Evolutionary conservation across 176 grass and related monocot genomes (phyloP), one percentile per base, ranked within the genome.

Genomic region (Pontederia crassipes): DNA sequence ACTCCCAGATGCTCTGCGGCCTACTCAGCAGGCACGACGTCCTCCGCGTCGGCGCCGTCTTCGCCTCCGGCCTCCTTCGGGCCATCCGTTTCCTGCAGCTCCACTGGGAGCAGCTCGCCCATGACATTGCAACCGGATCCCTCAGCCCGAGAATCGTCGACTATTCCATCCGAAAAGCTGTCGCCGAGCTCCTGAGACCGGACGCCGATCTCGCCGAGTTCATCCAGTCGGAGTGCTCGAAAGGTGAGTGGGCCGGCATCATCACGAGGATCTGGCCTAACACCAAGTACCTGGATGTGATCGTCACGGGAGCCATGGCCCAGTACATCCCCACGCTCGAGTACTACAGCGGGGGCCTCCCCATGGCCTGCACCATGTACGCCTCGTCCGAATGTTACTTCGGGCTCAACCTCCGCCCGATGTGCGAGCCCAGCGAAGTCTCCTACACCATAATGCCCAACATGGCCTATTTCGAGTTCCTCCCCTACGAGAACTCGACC

Each of bases 371-470:
- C 74, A 97, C 92, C 78, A 97, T 97, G 92, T 97, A 97, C 72
- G 92, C 92, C 0, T 97, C 92, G 0, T 97, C 92, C 2, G 92
- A 97, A 71, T 97, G 92, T 70, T 97, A 97, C 78, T 97, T 97
- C 77, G 92, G 92, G 2, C 81, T 97, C 17, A 97, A 97, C 76
- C 84, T 97, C 65, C 84, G 80, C 0, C 92, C 92, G 10, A 91
- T 97, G 87, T 85, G 76, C 78, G 72, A 88, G 59, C 92, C 92
- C 1, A 74, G 81, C 0, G 87, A 97, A 70, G 92, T 97, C 40
- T 83, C 87, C 32, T 97, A 97, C 81, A 97, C 87, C 63, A 97
- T 97, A 75, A 91, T 97, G 92, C 92, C 92, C 63, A 97, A 91
- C 78, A 97, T 97, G 92, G 87, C 79, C 35, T 97, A 97, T 66